These are phyloP conservation scores for Mariannaea elegans DNA, from an alignment of 2,329 filamentous ascomycete species.

Conservation along the genomic window DNA sequence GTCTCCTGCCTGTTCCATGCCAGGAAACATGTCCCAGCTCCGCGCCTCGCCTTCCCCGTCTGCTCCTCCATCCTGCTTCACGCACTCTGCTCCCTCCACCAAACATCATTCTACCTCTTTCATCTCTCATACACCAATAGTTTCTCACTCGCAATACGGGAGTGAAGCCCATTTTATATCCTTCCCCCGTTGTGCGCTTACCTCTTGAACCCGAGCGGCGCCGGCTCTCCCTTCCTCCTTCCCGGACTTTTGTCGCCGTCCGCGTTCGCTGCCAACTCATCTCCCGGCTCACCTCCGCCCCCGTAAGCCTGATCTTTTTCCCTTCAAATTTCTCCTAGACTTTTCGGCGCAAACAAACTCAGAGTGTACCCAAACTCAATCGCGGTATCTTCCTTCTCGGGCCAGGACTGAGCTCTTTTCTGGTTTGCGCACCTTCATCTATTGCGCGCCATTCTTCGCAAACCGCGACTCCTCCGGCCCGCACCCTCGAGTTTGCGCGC, in stretches of 20 bases:
- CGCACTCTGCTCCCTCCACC: background rate
- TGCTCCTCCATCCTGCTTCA: constrained; percentile 4
- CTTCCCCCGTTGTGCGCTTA: background rate
- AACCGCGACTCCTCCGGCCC: constrained; percentile 26
- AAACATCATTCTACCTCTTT: background rate
- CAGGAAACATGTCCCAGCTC: background rate
- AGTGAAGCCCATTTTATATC: background rate
- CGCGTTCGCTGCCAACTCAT: constrained; percentile 4
- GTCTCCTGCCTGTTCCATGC: background rate
- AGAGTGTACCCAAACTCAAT: background rate
- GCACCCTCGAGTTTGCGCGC: constrained; percentile 29
- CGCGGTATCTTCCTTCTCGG: background rate
- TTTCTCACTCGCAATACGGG: background rate
- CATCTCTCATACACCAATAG: background rate
- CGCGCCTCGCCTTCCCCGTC: constrained; percentile 20
- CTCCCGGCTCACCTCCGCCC: constrained; percentile 9
- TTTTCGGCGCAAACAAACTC: background rate
- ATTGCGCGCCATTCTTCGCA: background rate
- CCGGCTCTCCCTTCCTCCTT: constrained; percentile 5
- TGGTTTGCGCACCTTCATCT: background rate
- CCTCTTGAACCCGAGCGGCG: constrained; percentile 8
- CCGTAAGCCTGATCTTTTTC: constrained; percentile 2
- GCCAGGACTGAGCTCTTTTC: background rate
- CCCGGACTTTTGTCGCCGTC: constrained; percentile 17
- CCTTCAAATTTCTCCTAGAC: constrained; percentile 6